Conservation (phyloP, 768 basidiomycete species). For the Collybia sordida region DNA sequence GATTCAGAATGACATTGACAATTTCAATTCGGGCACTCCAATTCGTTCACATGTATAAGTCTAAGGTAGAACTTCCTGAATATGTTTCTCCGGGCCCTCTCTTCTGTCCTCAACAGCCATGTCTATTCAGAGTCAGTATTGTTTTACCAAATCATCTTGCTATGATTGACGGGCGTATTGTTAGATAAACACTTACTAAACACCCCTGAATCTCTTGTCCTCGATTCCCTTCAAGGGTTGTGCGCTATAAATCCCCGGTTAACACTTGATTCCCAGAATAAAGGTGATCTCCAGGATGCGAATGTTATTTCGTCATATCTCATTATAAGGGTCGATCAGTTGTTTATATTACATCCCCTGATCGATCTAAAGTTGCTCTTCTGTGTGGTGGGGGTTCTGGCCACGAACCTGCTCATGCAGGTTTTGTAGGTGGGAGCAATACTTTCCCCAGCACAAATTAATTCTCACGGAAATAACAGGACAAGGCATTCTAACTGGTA, state of each 20-base stretch:
- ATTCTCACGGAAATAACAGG: slow-evolving; percentile 37
- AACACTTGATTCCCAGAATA: slow-evolving; percentile 66
- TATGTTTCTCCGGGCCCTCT: slow-evolving; percentile 3
- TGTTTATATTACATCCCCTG: slow-evolving; percentile 55
- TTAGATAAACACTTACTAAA: slow-evolving; percentile 80
- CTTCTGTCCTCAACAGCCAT: slow-evolving; percentile 25
- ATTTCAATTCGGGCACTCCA: no score
- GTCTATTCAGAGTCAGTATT: slow-evolving; percentile 35
- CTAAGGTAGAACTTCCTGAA: no score
- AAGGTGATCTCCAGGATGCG: slow-evolving; percentile 43
- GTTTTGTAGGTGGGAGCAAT: slow-evolving; percentile 70
- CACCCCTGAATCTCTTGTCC: slow-evolving; percentile 63
- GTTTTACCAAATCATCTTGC: not conserved
- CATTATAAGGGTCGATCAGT: slow-evolving; percentile 38
- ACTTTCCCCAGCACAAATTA: not conserved
- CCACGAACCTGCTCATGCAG: slow-evolving; percentile 90
- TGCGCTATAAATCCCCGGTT: slow-evolving; percentile 70
- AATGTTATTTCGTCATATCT: slow-evolving; percentile 6
- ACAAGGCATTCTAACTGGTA: slow-evolving; percentile 76
- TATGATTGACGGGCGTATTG: not conserved
- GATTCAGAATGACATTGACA: no score
- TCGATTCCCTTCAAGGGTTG: slow-evolving; percentile 77
- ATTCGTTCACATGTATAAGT: no score
- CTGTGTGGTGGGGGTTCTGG: slow-evolving; percentile 87
- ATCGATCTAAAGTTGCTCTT: slow-evolving; percentile 69